These are phyloP conservation scores for Tetrahymena thermophila DNA, from an alignment of 73 alveolate species.

Conservation along the genomic window DNA sequence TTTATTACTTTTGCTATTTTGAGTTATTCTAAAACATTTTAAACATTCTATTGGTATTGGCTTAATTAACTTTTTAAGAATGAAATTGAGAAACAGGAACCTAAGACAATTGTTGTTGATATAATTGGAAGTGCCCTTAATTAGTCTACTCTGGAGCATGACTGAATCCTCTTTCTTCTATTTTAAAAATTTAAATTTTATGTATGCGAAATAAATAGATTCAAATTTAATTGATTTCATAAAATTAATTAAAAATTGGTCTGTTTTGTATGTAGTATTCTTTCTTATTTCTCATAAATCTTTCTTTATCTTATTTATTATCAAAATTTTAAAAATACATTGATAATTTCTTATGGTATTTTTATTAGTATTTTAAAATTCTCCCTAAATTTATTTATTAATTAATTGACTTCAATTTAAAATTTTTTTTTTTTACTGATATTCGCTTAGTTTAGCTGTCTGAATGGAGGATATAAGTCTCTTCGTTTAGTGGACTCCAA, in stretches of 20 bases:
- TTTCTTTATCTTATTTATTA: too few relatives aligned
- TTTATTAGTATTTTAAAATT: not conserved
- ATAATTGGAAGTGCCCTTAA: not conserved
- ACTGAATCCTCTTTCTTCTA: not conserved
- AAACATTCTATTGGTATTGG: not conserved
- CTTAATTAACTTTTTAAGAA: not conserved
- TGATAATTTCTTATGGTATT: not conserved
- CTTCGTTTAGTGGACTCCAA: not conserved
- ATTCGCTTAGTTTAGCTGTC: not conserved
- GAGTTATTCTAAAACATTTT: not conserved
- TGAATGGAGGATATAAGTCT: not conserved
- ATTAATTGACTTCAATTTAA: too few relatives aligned
- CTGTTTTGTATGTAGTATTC: too few relatives aligned
- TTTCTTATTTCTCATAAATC: not conserved
- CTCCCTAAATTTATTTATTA: not conserved
- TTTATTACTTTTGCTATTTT: not conserved
- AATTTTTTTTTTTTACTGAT: not conserved
- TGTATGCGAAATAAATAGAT: not conserved
- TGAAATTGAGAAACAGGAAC: not conserved
- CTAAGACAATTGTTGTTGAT: not conserved
- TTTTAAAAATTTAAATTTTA: too few relatives aligned
- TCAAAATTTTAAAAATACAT: not conserved
- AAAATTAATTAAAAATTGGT: not conserved
- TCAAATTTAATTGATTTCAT: not conserved
- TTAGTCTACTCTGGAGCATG: not conserved